Conservation (phyloP, 306 rosid genomes). For the Cicer cuneatum region DNA sequence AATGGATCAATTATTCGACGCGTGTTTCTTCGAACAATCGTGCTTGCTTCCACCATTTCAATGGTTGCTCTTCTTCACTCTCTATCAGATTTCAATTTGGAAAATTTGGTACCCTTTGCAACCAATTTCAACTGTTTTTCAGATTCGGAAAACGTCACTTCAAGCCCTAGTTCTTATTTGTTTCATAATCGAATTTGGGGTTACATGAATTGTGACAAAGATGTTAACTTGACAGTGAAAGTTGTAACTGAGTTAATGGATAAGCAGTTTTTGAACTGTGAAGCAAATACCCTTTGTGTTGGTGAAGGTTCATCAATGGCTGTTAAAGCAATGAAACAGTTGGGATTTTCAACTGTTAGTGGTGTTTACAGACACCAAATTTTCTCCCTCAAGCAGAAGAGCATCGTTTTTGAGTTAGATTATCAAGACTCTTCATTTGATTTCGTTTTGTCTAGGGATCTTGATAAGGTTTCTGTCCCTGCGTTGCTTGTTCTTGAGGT, state of each 20-base stretch:
- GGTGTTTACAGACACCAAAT: constrained; percentile 57
- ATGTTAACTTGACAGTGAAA: constrained; percentile 59
- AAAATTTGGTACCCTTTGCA: constrained; percentile 48
- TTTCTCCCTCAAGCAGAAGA: constrained; percentile 68
- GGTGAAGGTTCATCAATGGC: constrained; percentile 75
- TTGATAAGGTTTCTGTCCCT: constrained; percentile 72
- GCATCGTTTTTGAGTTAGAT: constrained; percentile 55
- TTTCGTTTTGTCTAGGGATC: constrained; percentile 74
- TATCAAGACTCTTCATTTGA: constrained; percentile 69
- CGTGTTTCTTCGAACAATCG: constrained; percentile 57
- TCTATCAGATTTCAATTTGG: constrained; percentile 49
- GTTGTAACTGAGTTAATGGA: constrained; percentile 69
- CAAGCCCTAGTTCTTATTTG: constrained; percentile 47
- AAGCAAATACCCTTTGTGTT: constrained; percentile 71
- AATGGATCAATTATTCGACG: constrained; percentile 66
- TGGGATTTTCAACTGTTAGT: constrained; percentile 67
- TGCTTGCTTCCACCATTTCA: constrained; percentile 64
- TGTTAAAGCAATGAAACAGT: constrained; percentile 60
- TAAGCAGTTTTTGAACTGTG: constrained; percentile 52
- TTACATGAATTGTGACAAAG: constrained; percentile 49
- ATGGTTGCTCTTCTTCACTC: constrained; percentile 60
- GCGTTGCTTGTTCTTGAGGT: constrained; percentile 80
- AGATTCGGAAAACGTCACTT: constrained; percentile 25
- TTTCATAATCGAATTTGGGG: constrained; percentile 65
- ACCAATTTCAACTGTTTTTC: constrained; percentile 52